Percentiles rank a stretch among this genome's conserved stretches.
Evolutionary conservation across 371 early-diverging fungal genomes (phyloP).

Genomic region (Mucor circinelloides): DNA sequence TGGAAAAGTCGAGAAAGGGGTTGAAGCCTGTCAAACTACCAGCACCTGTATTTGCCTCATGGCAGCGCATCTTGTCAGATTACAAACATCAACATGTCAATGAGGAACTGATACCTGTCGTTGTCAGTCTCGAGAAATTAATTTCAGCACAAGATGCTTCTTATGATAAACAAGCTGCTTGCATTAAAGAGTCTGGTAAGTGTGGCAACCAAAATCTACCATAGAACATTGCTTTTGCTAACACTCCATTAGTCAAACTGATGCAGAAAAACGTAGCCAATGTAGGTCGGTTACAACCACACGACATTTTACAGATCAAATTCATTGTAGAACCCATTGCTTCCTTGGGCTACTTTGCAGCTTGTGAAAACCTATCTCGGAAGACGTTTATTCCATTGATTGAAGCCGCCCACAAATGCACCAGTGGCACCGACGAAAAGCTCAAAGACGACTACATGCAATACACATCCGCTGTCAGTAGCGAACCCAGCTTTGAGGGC

Average conservation of each 20-base stretch:
- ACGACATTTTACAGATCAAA: constrained; percentile 24
- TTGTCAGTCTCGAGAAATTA: constrained; percentile 22
- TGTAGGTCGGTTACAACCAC: background rate
- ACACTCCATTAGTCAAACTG: constrained; percentile 1
- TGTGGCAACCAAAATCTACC: background rate
- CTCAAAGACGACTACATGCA: constrained; percentile 23
- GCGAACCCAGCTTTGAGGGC: constrained; percentile 9
- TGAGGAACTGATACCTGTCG: constrained; percentile 16
- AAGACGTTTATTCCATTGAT: constrained; percentile 50
- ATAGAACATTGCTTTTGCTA: background rate
- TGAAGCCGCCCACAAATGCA: constrained; percentile 27
- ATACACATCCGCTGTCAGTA: constrained; percentile 5
- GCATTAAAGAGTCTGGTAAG: constrained; percentile 37
- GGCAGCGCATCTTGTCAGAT: constrained; percentile 21
- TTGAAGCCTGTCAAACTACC: constrained; percentile 38
- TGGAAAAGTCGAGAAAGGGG: constrained; percentile 34
- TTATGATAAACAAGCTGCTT: constrained; percentile 40
- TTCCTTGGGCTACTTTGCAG: constrained; percentile 43
- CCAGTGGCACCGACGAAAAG: background rate
- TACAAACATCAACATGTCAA: constrained; percentile 6
- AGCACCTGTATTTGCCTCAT: constrained; percentile 26
- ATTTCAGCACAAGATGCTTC: constrained; percentile 18
- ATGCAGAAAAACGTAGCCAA: constrained; percentile 9
- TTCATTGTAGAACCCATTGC: constrained; percentile 39
- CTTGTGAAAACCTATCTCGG: constrained; percentile 45